Percentiles rank a stretch among this genome's conserved stretches.
phyloP scores from a whole-genome alignment of 169 alveolate genomes.

The Eimeria praecox region DNA sequence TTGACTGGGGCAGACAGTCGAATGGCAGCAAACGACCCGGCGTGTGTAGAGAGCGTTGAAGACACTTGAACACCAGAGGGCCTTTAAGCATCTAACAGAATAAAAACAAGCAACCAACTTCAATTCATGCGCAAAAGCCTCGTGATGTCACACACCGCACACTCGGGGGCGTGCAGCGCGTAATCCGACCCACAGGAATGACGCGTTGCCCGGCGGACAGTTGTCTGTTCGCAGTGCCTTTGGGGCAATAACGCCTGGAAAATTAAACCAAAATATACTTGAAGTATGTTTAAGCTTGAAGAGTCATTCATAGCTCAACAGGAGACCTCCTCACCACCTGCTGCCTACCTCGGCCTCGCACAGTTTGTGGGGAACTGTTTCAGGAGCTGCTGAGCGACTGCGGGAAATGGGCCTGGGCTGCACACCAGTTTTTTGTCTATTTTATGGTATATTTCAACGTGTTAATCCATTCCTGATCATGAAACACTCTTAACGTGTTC shows the following conservation, averaged over 20 bases:
- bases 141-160: conserved; percentile 1
- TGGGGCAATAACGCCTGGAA: neutral
- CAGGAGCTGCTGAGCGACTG: neutral
- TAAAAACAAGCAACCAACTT: neutral
- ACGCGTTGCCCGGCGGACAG: neutral
- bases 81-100: neutral
- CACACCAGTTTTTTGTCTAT: neutral
- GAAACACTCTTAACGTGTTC: neutral
- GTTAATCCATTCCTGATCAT: neutral
- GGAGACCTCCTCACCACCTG: neutral
- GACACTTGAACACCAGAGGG: neutral
- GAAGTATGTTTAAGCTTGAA: neutral
- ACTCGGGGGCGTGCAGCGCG: conserved; percentile 22
- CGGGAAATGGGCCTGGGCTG: neutral
- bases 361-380: conserved; percentile 7
- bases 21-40: neutral
- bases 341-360: neutral
- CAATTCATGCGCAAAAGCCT: neutral
- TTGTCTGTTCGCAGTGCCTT: neutral
- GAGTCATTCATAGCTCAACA: neutral
- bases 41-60: neutral
- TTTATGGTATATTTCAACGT: neutral
- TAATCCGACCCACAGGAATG: conserved; percentile 9
- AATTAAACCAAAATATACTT: neutral
- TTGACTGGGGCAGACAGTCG: conserved; percentile 24